Percentiles rank a stretch among this genome's conserved stretches.
Conservation (phyloP, 495 filamentous ascomycete species). For the Physcia stellaris region DNA sequence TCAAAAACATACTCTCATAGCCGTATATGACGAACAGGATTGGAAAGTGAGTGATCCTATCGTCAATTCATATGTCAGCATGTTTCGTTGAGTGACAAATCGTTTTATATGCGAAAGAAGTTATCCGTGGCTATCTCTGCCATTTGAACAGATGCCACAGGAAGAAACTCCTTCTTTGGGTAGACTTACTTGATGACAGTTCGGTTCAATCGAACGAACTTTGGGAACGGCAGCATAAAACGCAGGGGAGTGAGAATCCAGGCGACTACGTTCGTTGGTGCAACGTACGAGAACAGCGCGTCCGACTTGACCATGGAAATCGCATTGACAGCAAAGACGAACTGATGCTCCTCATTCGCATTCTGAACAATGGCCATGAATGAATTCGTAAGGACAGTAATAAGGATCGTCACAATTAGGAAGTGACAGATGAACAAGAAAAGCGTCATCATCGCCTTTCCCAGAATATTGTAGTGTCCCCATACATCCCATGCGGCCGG, state of each 20-base stretch:
- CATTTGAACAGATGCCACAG: too few relatives aligned
- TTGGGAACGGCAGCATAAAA: conserved; percentile 61
- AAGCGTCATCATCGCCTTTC: conserved; percentile 55
- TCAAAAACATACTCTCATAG: conserved; percentile 70
- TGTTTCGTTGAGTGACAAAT: too few relatives aligned
- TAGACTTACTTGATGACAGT: conserved; percentile 87
- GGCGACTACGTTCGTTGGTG: conserved; percentile 75
- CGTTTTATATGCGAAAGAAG: too few relatives aligned
- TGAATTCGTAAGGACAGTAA: conserved; percentile 84
- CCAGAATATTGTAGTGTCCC: conserved; percentile 65
- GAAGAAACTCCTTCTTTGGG: too few relatives aligned
- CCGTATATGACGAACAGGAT: conserved; percentile 71
- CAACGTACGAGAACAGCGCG: conserved; percentile 80
- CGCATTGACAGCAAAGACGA: conserved; percentile 84
- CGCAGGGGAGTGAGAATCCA: conserved; percentile 74
- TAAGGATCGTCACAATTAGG: conserved; percentile 81
- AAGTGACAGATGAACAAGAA: conserved; percentile 94
- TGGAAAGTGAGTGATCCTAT: conserved; percentile 73
- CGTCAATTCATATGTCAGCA: too few relatives aligned
- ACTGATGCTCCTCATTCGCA: conserved; percentile 85
- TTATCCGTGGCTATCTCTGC: too few relatives aligned
- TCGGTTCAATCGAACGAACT: conserved; percentile 71
- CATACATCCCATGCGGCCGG: conserved; percentile 62
- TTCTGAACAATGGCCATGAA: conserved; percentile 91
- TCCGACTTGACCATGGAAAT: conserved; percentile 96